Evolutionary conservation across 495 filamentous ascomycete species (phyloP), one percentile per base, ranked within the genome.

Genomic region (Barbatosphaeria neglecta): DNA sequence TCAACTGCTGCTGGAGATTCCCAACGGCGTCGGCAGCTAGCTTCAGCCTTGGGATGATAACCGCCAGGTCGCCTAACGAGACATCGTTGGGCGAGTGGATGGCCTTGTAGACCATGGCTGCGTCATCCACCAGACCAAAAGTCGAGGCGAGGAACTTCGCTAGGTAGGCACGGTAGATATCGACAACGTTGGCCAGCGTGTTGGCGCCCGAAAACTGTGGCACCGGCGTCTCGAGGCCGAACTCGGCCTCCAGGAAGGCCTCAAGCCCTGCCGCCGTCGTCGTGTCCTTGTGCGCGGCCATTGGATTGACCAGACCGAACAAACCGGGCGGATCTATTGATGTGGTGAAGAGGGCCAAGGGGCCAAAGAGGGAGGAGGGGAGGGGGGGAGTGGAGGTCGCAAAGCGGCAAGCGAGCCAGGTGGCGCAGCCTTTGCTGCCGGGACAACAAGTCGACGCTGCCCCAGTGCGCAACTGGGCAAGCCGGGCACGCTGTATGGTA

Each of bases 11-110:
- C 6, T 1, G 2, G 13, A 35, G 11, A n/a, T n/a, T 35, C 13
- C 11, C 16, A n/a, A 2, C 31, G 2, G 51, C 48, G 18, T 53
- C 56, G 15, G 51, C 54, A 19, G 47, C 37, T 6, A 61, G 44
- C 31, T 52, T 58, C 6, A 67, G 52, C 46, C 54, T 62, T 13
- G 64, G 61, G 18, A 67, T 46, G 18, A 60, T 46, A 18, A 67
- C 46, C 16, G 49, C 53, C 39, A 67, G 41, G 48, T 67, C 64
- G 22, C 62, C 61, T 28, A 62, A 61, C 16, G 48, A 50, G 13
- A 57, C 42, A 13, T 50, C 51, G 27, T 47, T 49, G 31, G 62
- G 38, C 40, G 49, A 55, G 42, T 56, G 51, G 43, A 67, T 56
- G 7, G 64, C 47, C 31, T 56, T 51, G 43, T 54, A 63, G 7